Evolutionary conservation across 2,329 filamentous ascomycete species (phyloP), one percentile per base, ranked within the genome.

Genomic region (Phialemonium atrogriseum): DNA sequence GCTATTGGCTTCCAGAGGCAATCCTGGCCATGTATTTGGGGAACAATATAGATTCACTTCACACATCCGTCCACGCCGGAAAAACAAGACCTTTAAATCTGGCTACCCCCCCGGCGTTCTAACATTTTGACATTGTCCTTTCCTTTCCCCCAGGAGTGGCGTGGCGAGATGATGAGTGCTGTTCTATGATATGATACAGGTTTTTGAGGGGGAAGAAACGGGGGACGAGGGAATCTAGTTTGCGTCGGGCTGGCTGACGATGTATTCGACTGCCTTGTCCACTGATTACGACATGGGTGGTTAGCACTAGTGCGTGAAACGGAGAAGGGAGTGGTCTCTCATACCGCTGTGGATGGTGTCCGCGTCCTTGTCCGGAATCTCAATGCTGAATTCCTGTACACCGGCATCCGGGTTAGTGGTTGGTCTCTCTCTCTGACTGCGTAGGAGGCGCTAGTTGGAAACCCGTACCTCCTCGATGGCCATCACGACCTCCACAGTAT

Each of bases 401-500:
- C 46, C n/a, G 11, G 18, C 11, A 8, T 30, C 10, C 10, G 3
- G 8, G 14, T n/a, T 24, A 11, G 1, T n/a, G 6, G 27, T 36
- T 25, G 37, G 35, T 30, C 19, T 10, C n/a, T 8, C 10, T 5
- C 15, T 19, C n/a, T 20, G 29, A 35, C 15, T 23, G 24, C n/a
- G 7, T 28, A 27, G 11, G 7, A 12, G 24, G 12, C 7, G 14
- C 13, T 14, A 8, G 20, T 31, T 20, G 14, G 32, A 7, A 9
- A 18, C 5, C 15, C 61, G 44, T 64, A 87, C 83, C 80, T 98
- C 91, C 76, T 98, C 91, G 65, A 98, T 96, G 46, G 91, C 91
- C 91, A 98, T 98, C 51, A 98, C 91, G 47, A 98, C 91, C 73
- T 98, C 91, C 43, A 98, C 91, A 43, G 91, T 95, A 62, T 98